Base-by-base conservation (phyloP, 768 basidiomycete species). In the Mycena capillaripes region DNA sequence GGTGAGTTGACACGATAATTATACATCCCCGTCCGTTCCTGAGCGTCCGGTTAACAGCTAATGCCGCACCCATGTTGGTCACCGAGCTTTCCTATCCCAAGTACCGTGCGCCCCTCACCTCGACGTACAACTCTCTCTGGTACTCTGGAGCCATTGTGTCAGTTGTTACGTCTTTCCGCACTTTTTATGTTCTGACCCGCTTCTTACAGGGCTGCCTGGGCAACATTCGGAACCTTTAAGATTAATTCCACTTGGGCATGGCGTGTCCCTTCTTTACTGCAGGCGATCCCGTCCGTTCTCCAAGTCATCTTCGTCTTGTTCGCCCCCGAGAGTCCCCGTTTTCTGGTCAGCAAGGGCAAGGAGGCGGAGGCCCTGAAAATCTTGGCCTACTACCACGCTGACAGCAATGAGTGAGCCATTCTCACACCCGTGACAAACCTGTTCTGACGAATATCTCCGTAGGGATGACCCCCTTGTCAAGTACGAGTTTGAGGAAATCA, bases 11-110 rank as follows among this genome's bases (percentile, higher is more conserved):
- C 16, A 16, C 10, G 42, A 44, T 25, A 16, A 32, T 57, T 7
- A 7, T 60, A 30, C 25, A 61, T 8, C n/a, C 42, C 58, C 40
- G 48, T 30, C 5, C 69, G 27, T 69, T 21, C 21, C 50, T 52
- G 23, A 75, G 21, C 53, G 56, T 17, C n/a, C 76, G 25, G 30
- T 27, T 64, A 42, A 70, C 78, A 87, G 89, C 89, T 29, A 91
- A 90, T 76, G 90, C 94, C 61, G 94, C 95, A 14, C 95, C 95
- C 14, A 88, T 96, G 86, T 82, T 96, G 83, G 90, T 96, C 65
- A 92, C 94, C 58, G 95, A 97, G 82, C 82, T 96, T n/a, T 87
- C 95, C 1, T 96, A 96, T 80, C 95, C 95, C 19, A 84, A 88
- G 14, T 92, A 97, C 81, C 94, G 95, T 75, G 92, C 91, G 17